Evolutionary conservation across 2,329 filamentous ascomycete genomes (phyloP).

Genomic region (Colletotrichum musicola): DNA sequence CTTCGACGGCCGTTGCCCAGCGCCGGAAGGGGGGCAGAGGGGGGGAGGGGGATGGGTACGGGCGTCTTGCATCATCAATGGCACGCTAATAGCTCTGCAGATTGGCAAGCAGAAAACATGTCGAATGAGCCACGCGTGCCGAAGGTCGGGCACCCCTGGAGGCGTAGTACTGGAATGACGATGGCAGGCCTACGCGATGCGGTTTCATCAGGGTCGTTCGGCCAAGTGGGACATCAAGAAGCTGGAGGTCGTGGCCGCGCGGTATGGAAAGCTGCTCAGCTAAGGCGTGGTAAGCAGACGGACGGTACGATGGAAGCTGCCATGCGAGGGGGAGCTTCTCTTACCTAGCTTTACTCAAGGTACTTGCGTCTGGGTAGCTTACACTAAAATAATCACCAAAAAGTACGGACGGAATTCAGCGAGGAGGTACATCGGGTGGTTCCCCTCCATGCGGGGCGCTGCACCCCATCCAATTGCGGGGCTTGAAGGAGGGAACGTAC

Average conservation of each 20-base stretch:
- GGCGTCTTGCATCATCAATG: conserved; percentile 29
- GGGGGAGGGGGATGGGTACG: neutral
- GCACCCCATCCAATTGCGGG: neutral
- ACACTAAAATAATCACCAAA: too few species aligned
- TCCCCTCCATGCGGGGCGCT: neutral
- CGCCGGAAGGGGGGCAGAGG: neutral
- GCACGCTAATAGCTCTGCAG: conserved; percentile 2
- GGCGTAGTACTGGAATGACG: neutral
- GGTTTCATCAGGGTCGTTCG: conserved; percentile 19
- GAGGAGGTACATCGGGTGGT: neutral
- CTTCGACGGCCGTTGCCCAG: neutral
- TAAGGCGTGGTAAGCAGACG: conserved; percentile 12
- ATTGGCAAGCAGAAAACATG: neutral
- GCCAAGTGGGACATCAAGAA: neutral
- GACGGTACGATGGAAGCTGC: neutral
- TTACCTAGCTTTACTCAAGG: neutral
- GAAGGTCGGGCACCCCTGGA: neutral
- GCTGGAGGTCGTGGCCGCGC: neutral
- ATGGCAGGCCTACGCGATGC: conserved; percentile 18
- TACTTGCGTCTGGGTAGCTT: too few species aligned
- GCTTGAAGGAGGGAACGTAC: too few species aligned
- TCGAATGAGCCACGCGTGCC: neutral
- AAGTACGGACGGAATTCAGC: neutral
- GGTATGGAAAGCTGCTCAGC: conserved; percentile 2
- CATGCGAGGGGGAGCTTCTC: neutral